phyloP scores from a whole-genome alignment of 495 filamentous ascomycete species.

The Penicillium atrosanguineum region DNA sequence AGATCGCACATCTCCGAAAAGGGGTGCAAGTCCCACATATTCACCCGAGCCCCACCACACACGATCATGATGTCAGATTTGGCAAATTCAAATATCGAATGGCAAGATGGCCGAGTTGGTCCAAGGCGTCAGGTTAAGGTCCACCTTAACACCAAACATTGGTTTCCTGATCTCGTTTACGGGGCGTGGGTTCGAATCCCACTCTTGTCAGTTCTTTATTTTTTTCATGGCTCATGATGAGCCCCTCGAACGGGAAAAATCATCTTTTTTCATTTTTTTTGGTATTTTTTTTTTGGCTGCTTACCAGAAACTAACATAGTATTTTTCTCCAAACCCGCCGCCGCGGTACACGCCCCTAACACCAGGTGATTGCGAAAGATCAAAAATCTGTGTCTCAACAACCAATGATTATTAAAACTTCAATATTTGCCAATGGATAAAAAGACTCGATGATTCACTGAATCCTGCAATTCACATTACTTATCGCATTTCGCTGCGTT shows the following conservation, averaged over 20 bases:
- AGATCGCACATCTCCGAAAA: too few relatives aligned
- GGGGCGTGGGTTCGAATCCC: conserved; percentile 40
- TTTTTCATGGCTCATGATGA: background rate
- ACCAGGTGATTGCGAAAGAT: too few relatives aligned
- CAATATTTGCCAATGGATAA: too few relatives aligned
- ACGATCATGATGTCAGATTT: background rate
- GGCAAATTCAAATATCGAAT: background rate
- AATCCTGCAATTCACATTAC: conserved; percentile 1
- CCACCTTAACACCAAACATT: conserved; percentile 18
- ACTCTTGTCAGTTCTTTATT: conserved; percentile 29
- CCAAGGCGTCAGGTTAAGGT: conserved; percentile 36
- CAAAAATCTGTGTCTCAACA: too few relatives aligned
- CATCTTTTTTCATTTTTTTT: too few relatives aligned
- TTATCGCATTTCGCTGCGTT: conserved; percentile 8
- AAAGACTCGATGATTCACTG: too few relatives aligned
- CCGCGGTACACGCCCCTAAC: too few relatives aligned
- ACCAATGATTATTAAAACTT: too few relatives aligned
- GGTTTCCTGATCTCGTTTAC: conserved; percentile 30
- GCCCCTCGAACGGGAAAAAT: too few relatives aligned
- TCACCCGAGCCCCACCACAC: background rate
- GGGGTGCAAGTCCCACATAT: background rate
- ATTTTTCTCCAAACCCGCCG: too few relatives aligned
- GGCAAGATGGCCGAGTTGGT: conserved; percentile 35
- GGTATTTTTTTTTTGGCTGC: too few relatives aligned
- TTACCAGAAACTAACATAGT: too few relatives aligned